A percentile compares a stretch with the other conserved stretches of the same genome.
Evolutionary conservation across 2,329 filamentous ascomycete genomes (phyloP).

Genomic region (Fusarium sp.): DNA sequence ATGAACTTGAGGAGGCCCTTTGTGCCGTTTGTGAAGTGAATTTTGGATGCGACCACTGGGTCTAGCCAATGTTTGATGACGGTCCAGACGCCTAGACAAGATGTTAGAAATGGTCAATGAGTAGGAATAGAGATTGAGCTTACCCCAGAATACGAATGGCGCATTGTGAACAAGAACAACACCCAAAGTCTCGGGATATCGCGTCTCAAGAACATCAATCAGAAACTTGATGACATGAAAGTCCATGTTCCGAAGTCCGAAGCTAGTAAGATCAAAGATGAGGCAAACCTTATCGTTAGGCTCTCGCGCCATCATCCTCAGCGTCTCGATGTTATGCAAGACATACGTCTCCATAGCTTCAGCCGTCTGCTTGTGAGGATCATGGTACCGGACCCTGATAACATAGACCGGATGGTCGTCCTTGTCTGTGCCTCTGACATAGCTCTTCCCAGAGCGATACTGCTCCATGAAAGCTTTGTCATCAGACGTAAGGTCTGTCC

Average conservation of each 20-base stretch:
- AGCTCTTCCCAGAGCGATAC: constrained; percentile 53
- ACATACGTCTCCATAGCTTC: constrained; percentile 53
- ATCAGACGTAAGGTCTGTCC: constrained; percentile 36
- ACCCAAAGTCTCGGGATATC: constrained; percentile 79
- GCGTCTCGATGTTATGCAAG: constrained; percentile 55
- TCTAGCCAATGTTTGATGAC: constrained; percentile 82
- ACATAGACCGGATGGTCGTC: constrained; percentile 52
- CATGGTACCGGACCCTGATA: constrained; percentile 46
- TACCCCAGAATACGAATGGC: constrained; percentile 73
- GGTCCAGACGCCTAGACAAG: constrained; percentile 58
- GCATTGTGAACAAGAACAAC: constrained; percentile 79
- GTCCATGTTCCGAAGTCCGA: constrained; percentile 79
- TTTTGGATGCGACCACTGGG: constrained; percentile 77
- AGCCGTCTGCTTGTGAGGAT: constrained; percentile 47
- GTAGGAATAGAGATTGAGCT: neutral
- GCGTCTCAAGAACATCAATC: constrained; percentile 82
- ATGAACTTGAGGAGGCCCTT: constrained; percentile 73
- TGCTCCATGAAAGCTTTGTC: constrained; percentile 53
- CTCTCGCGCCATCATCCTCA: constrained; percentile 44
- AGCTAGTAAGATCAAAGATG: constrained; percentile 78
- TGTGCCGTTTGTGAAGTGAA: constrained; percentile 73
- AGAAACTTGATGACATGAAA: constrained; percentile 82
- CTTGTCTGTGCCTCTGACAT: constrained; percentile 52
- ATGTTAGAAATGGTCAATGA: neutral
- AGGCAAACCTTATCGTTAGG: constrained; percentile 51